phyloP scores from a whole-genome alignment of 176 grass and related monocot genomes.

The Thalia dealbata region DNA sequence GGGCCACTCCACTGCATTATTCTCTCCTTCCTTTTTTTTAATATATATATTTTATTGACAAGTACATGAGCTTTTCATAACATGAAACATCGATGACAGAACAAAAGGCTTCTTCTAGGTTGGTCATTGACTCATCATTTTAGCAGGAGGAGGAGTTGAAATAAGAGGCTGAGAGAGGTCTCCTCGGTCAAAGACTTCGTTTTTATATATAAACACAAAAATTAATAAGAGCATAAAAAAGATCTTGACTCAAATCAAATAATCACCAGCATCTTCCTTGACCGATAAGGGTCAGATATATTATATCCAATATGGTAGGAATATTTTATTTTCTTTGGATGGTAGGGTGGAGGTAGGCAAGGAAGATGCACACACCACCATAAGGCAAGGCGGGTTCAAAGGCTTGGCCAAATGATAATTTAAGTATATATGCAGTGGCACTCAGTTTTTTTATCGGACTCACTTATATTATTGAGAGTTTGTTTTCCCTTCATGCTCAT shows the following conservation, averaged over 20 bases:
- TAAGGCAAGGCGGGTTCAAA: constrained; percentile 5
- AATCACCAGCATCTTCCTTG: neutral
- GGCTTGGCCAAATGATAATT: neutral
- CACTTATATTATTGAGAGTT: too few relatives aligned
- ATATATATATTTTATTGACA: neutral
- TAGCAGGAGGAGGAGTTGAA: constrained; percentile 1
- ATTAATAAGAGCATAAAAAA: neutral
- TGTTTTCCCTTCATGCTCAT: too few relatives aligned
- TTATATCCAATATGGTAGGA: constrained; percentile 1
- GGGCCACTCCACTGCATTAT: neutral
- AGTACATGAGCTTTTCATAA: neutral
- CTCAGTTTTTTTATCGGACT: too few relatives aligned
- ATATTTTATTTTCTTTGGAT: constrained; percentile 5
- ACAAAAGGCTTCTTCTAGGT: neutral
- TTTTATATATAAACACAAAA: neutral
- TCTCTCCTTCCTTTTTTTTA: neutral
- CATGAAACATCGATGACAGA: neutral
- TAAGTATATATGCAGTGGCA: too few relatives aligned
- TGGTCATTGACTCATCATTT: neutral
- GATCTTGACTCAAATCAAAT: neutral
- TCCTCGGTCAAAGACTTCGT: neutral
- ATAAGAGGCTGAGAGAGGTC: neutral
- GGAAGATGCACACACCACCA: constrained; percentile 7
- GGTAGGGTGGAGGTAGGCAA: neutral
- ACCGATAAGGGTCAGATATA: neutral